Percentiles rank a stretch among this genome's conserved stretches.
Conservation (phyloP, 306 rosid species). For the Cucurbita argyrosperma region DNA sequence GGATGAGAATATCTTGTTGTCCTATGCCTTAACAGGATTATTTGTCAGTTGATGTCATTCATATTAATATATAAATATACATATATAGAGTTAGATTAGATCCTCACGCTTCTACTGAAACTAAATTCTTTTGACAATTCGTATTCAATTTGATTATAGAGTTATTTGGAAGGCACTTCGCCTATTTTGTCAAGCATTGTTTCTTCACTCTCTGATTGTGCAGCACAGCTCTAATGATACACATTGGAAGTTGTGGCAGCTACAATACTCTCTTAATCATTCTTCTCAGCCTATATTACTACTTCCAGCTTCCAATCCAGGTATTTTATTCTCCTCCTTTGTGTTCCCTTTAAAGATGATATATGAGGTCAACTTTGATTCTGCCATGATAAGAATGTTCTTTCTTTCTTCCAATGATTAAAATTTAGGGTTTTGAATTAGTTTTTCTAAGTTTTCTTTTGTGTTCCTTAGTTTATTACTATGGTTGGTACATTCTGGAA, state of each 20-base stretch:
- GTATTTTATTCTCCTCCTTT: not conserved
- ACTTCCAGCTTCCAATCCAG: not conserved
- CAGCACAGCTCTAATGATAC: not conserved
- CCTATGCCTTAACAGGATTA: not conserved
- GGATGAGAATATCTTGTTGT: not conserved
- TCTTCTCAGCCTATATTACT: not conserved
- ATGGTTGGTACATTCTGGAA: not conserved
- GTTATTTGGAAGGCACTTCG: not conserved
- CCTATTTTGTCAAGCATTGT: not conserved
- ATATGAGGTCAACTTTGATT: not conserved
- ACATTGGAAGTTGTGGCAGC: not conserved
- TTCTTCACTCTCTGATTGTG: not conserved
- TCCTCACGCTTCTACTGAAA: not conserved
- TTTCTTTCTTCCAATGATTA: not conserved
- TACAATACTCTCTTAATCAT: not conserved
- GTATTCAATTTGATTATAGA: not conserved
- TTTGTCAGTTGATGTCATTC: constrained; percentile 1
- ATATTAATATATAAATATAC: not conserved
- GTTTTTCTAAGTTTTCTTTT: not conserved
- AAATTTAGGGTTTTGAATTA: not conserved
- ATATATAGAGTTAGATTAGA: not conserved
- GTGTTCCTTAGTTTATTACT: not conserved
- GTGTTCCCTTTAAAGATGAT: not conserved
- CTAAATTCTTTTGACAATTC: constrained; percentile 1
- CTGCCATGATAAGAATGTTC: not conserved